Evolutionary conservation across 2,329 filamentous ascomycete genomes (phyloP), one percentile per base, ranked within the genome.

Genomic region (Blumeria graminis): DNA sequence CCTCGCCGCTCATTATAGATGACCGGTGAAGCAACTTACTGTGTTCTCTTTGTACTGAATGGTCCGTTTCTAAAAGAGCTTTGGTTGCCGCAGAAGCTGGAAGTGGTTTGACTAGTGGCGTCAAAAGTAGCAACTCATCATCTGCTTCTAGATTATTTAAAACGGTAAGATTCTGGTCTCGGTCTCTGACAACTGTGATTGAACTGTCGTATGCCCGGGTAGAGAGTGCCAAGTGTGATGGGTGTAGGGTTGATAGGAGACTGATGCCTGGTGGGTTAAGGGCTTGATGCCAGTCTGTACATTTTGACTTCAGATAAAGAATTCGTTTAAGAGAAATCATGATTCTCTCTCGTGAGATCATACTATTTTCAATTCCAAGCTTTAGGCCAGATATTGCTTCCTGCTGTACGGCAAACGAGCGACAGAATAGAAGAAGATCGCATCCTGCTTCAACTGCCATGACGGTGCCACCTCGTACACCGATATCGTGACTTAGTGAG

Each of bases 361-460:
- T 93, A 9, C 84, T 85, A 65, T 92, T 94, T 61, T 94, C 87
- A 35, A 94, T 78, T 0, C 89, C 89, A 9, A 94, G 74, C 65
- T 92, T 93, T 52, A 96, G 73, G 0, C 89, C 90, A 38, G 84
- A 85, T 64, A 98, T 86, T 7, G 89, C 90, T 69, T 96, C 90
- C 61, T 92, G 79, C 67, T 96, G 89, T 18, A 90, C 82, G 39
- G 85, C 81, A 62, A 88, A 93, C 6, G 87, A 88, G 48, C 88
- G 81, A 64, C 89, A 96, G 1, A 95, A 76, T 6, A 95, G 76
- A 5, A 95, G 80, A 56, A 96, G 72, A 67, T 98, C 92, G 66
- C 92, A 96, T 13, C 92, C 92, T 35, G 92, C 90, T 67, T 94
- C 92, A 55, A 95, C 86, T 3, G 92, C 92, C 88, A 95, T 95